phyloP scores from a whole-genome alignment of 495 filamentous ascomycete genomes.

The Apodospora peruviana region DNA sequence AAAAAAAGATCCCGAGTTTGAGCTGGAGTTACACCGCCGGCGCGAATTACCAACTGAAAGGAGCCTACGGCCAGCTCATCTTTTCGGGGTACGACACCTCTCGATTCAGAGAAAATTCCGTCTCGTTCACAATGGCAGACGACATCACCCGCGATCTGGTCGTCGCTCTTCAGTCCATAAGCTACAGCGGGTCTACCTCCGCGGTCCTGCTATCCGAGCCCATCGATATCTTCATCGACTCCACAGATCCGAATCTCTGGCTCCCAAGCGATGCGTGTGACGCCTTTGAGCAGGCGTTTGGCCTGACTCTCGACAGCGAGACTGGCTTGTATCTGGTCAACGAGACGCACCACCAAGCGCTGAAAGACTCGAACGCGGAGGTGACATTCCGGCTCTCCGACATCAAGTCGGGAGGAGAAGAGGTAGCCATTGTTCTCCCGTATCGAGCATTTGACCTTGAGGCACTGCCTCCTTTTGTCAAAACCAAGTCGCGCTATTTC shows the following conservation, averaged over 20 bases:
- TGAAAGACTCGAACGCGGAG: slow-evolving; percentile 42
- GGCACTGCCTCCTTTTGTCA: slow-evolving; percentile 34
- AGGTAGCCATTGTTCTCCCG: slow-evolving; percentile 45
- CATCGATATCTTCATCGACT: slow-evolving; percentile 45
- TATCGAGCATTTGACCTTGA: slow-evolving; percentile 49
- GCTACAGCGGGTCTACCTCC: slow-evolving; percentile 25
- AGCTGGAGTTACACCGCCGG: slow-evolving; percentile 55
- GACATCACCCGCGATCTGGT: slow-evolving; percentile 46
- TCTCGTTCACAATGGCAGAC: slow-evolving; percentile 43
- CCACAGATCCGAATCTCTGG: slow-evolving; percentile 50
- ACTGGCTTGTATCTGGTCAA: slow-evolving; percentile 47
- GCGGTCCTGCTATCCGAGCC: slow-evolving; percentile 27
- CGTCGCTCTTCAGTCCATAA: slow-evolving; percentile 44
- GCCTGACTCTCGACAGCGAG: slow-evolving; percentile 38
- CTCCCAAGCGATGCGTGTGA: slow-evolving; percentile 48
- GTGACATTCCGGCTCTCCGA: slow-evolving; percentile 48
- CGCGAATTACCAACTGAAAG: slow-evolving; percentile 45
- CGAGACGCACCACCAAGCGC: slow-evolving; percentile 30
- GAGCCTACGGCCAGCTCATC: slow-evolving; percentile 48
- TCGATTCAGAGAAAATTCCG: slow-evolving; percentile 41
- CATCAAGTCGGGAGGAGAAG: slow-evolving; percentile 31
- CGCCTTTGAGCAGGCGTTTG: slow-evolving; percentile 49
- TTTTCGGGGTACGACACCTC: slow-evolving; percentile 54
- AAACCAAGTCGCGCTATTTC: slow-evolving; percentile 41
- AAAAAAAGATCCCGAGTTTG: slow-evolving; percentile 43